Conservation (phyloP, 305 asterid species). For the Fraxinus latifolia region DNA sequence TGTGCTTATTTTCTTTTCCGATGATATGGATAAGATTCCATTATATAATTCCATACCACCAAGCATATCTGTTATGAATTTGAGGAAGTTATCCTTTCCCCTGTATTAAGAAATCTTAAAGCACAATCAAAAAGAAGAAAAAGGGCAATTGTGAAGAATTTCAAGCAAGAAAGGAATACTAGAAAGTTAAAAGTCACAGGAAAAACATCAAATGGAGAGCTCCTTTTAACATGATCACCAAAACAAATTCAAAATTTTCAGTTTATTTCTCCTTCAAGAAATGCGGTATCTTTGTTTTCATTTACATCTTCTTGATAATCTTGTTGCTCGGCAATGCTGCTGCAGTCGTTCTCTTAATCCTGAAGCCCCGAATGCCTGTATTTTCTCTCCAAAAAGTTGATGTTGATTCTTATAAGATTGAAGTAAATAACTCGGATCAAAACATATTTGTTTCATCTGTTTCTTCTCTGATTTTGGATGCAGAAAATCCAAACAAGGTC, state of each 20-base stretch:
- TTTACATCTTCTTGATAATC: conserved; percentile 30
- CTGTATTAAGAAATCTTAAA: conserved; percentile 23
- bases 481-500: conserved; percentile 53
- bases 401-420: conserved; percentile 47
- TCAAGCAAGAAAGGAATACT: conserved; percentile 52
- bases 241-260: conserved; percentile 16
- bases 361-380: conserved; percentile 54
- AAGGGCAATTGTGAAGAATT: conserved; percentile 6
- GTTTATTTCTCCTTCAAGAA: conserved; percentile 35
- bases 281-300: conserved; percentile 34
- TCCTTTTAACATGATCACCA: conserved; percentile 23
- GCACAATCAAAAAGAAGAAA: conserved; percentile 13
- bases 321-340: conserved; percentile 31
- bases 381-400: conserved; percentile 45
- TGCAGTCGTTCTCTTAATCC: conserved; percentile 25
- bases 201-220: conserved; percentile 17
- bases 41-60: background rate
- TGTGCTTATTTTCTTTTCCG: background rate
- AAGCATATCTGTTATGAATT: background rate
- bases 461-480: conserved; percentile 35
- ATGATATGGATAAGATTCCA: background rate
- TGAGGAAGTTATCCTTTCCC: conserved; percentile 6
- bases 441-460: conserved; percentile 45
- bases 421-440: conserved; percentile 16
- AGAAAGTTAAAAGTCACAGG: conserved; percentile 26